A percentile compares a stretch with the other conserved stretches of the same genome.
Evolutionary conservation across 345 rosid species (phyloP).

Genomic region (Melaleuca quinquenervia): DNA sequence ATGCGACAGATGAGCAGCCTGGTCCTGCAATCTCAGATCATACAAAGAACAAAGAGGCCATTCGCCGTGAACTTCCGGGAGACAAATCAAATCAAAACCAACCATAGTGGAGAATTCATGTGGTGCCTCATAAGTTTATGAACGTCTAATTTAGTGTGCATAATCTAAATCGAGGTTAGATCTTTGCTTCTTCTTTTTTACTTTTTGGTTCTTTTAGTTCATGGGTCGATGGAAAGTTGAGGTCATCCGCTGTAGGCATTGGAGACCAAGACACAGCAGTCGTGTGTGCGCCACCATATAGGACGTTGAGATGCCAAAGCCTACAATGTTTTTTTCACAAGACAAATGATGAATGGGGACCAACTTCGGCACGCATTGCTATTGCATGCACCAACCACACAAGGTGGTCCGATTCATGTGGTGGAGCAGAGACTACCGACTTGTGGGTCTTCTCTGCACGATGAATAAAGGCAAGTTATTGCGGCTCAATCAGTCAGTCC

Average conservation of each 20-base stretch:
- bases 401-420: background rate
- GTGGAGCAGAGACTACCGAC: background rate
- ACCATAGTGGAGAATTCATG: background rate
- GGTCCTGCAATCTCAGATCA: slow-evolving; percentile 50
- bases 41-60: background rate
- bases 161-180: background rate
- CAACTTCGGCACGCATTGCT: background rate
- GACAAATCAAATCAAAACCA: background rate
- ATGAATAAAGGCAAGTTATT: background rate
- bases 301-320: background rate
- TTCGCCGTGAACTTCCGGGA: background rate
- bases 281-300: background rate
- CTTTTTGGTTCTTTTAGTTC: background rate
- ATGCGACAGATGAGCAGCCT: slow-evolving; percentile 93
- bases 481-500: background rate
- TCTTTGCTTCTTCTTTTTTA: background rate
- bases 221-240: background rate
- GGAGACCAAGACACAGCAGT: background rate
- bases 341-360: background rate
- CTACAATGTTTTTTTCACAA: background rate
- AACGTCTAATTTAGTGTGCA: background rate
- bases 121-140: background rate
- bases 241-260: background rate
- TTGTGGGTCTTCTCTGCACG: background rate
- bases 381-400: background rate